Evolutionary conservation across 176 grass and related monocot species (phyloP).

Genomic region (Saccharum spontaneum): DNA sequence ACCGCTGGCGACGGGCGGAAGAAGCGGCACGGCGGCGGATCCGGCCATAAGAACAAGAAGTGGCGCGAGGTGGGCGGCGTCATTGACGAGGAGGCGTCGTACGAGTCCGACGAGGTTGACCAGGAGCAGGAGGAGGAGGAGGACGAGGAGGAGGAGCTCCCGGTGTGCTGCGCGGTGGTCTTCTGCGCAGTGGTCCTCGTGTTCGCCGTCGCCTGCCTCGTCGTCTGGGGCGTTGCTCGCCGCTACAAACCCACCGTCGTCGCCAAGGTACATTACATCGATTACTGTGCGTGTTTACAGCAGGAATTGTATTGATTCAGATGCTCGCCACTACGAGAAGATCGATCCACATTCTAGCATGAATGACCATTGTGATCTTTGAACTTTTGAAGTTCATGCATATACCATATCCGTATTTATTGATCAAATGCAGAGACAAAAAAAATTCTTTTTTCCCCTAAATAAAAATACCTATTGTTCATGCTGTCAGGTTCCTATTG

Average conservation of each 20-base stretch:
- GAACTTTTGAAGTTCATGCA: too few species aligned
- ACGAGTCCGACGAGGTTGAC: conserved; percentile 53
- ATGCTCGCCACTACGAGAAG: too few species aligned
- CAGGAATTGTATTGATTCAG: too few species aligned
- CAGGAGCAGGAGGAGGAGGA: neutral
- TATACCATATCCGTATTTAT: too few species aligned
- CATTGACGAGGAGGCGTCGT: conserved; percentile 62
- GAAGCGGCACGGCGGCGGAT: conserved; percentile 37
- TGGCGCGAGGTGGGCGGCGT: conserved; percentile 71
- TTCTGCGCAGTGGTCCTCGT: conserved; percentile 19
- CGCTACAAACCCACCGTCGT: conserved; percentile 56
- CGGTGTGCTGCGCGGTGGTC: too few species aligned
- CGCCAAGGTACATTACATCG: conserved; percentile 51
- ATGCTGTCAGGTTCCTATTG: too few species aligned
- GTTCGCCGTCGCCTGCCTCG: conserved; percentile 67
- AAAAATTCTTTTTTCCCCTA: too few species aligned
- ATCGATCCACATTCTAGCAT: too few species aligned
- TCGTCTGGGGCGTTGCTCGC: conserved; percentile 82
- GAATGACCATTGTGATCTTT: too few species aligned
- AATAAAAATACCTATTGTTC: too few species aligned
- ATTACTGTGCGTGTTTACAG: too few species aligned
- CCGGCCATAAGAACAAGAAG: conserved; percentile 20
- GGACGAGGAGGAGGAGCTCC: conserved; percentile 11
- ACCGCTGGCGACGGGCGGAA: conserved; percentile 16
- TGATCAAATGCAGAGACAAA: too few species aligned